A percentile compares a stretch with the other conserved stretches of the same genome.
These are phyloP conservation scores for Talaromyces wortmannii DNA, from an alignment of 495 filamentous ascomycete species.

Conservation along the genomic window DNA sequence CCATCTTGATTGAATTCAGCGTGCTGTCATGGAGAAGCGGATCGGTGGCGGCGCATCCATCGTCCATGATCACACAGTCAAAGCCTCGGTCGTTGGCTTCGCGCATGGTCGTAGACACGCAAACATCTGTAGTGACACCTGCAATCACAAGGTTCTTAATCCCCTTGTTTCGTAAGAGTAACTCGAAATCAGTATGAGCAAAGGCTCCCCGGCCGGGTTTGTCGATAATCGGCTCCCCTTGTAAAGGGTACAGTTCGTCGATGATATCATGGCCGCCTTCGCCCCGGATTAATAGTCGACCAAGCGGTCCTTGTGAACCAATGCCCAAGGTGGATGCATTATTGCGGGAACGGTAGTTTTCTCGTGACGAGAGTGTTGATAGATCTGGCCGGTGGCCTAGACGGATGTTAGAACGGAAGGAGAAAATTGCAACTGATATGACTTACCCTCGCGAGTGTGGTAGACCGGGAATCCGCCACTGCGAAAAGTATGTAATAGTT, in stretches of 20 bases:
- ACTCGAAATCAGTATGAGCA: conserved; percentile 56
- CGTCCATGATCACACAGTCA: conserved; percentile 55
- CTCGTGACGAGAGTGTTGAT: conserved; percentile 50
- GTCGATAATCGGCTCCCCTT: conserved; percentile 56
- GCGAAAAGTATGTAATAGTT: conserved; percentile 52
- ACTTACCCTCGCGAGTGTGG: conserved; percentile 54
- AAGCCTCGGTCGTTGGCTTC: conserved; percentile 71
- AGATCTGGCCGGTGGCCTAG: conserved; percentile 56
- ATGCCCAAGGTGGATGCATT: conserved; percentile 50
- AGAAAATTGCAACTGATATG: neutral
- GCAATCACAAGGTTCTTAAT: conserved; percentile 60
- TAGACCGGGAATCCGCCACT: conserved; percentile 54
- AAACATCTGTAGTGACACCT: conserved; percentile 66
- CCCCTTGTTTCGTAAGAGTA: conserved; percentile 51
- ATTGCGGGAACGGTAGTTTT: conserved; percentile 46
- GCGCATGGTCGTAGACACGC: conserved; percentile 60
- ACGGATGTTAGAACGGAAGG: neutral
- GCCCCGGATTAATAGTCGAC: conserved; percentile 57
- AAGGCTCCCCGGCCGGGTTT: conserved; percentile 66
- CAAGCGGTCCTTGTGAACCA: conserved; percentile 54
- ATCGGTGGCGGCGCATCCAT: conserved; percentile 46
- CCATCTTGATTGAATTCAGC: conserved; percentile 46
- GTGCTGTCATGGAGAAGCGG: conserved; percentile 40
- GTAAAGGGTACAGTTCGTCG: conserved; percentile 48
- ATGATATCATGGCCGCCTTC: conserved; percentile 58